Evolutionary conservation across 139 green algal genomes (phyloP), one percentile per base, ranked within the genome.

Genomic region (Chlamydomonas applanata): DNA sequence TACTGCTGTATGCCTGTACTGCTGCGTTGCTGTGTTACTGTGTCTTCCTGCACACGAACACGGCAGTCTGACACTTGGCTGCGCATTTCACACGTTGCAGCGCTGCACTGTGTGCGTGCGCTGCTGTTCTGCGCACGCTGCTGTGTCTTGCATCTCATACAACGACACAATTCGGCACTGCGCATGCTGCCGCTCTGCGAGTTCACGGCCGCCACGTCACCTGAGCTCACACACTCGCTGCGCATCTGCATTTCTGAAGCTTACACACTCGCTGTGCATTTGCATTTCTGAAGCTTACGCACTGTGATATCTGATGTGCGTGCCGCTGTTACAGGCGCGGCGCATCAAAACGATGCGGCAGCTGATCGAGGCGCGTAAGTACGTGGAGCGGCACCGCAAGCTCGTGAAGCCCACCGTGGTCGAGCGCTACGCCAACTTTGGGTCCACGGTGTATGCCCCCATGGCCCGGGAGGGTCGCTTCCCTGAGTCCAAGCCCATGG

Each of bases 321-420:
- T 11, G 4, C 4, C 72, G 72, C 11, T 49, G 7, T 19, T 11
- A 49, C 40, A 49, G 71, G 25, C 74, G 35, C 76, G 33, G 1
- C 84, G 91, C 36, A 87, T 94, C 65, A 89, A 89, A 70, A 85
- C 83, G n/a, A 86, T 94, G 79, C 75, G 89, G 27, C 88, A 90
- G 81, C 82, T 93, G 11, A 81, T 86, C 49, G 77, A 85, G 52
- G 78, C 82, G 52, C 80, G 86, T 66, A 89, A 88, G 79, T 81
- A 83, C 36, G 78, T 87, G 57, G 84, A 89, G 76, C 79, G 79
- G 71, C 80, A 72, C 34, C 66, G 79, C 32, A 85, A 86, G 78
- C 68, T 79, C 36, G 57, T 79, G 63, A 82, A 82, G 36, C 75
- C 72, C 2, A 82, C 56, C 49, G 81, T 86, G 36, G 83, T 88